Evolutionary conservation across 2,329 filamentous ascomycete genomes (phyloP).

Genomic region (Coniochaeta prunicola): DNA sequence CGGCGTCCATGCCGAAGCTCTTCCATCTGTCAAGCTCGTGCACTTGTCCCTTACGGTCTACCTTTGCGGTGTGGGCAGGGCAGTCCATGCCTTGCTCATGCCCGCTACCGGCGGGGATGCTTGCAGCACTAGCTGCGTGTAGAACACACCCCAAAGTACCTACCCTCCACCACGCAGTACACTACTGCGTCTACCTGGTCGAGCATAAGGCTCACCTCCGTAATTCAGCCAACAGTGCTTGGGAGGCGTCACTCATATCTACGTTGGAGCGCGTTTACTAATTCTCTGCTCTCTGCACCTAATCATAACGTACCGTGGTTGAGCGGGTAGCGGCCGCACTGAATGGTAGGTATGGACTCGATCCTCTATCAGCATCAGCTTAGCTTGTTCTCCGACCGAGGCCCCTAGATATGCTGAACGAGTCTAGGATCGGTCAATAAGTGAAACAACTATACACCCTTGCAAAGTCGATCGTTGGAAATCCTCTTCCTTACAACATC

Average conservation of each 20-base stretch:
- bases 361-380: neutral
- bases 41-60: neutral
- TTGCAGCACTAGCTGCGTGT: neutral
- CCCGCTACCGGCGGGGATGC: neutral
- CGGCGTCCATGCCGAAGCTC: neutral
- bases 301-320: neutral
- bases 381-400: neutral
- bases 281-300: neutral
- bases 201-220: neutral
- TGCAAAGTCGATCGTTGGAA: neutral
- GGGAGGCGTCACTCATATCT: neutral
- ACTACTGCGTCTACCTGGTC: neutral
- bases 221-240: conserved; percentile 1
- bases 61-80: neutral
- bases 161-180: neutral
- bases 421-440: neutral
- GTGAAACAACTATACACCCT: neutral
- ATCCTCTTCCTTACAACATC: neutral
- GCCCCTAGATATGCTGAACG: neutral
- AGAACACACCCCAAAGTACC: neutral
- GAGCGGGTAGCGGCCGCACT: neutral
- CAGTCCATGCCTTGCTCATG: neutral
- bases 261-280: neutral
- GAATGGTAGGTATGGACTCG: neutral
- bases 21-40: neutral